Base-by-base conservation (phyloP, 331 rosid species). In the Stylosanthes scabra region DNA sequence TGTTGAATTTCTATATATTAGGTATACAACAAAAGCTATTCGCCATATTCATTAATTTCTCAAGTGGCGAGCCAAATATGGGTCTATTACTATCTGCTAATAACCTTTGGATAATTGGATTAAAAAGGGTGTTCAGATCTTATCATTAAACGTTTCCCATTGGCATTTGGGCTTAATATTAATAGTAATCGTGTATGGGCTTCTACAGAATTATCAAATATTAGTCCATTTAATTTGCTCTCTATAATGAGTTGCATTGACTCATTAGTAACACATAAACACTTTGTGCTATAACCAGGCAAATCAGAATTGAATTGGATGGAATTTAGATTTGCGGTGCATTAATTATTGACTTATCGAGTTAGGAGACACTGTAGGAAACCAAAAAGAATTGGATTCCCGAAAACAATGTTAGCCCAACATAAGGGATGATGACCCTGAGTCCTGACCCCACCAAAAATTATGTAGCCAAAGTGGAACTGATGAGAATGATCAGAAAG, bases 21-120 rank as follows among this genome's bases (percentile, higher is more conserved):
- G 20, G 3, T 27, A 31, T 20, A 20, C 25, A 45, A 67, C 28
- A 29, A 31, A 49, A 67, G 50, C 14, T 67, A 67, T 50, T 13
- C 50, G 29, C 31, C 60, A 46, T 67, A 29, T 10, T 67, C 14
- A 67, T 31, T 49, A 67, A 49, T 67, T 67, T 50, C 34, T 29
- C 60, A 67, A 67, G 9, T 31, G 60, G 72, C 60, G 49, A 67
- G 60, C 60, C 25, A 20, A 20, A 20, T 20, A 20, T 20, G 25
- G 25, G 25, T 20, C 25, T 20, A 20, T 20, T 20, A 20, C 25
- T 20, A 20, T 20, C 25, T 20, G 25, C 1, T 20, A 20, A 20
- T 20, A 20, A 20, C 25, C 25, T 20, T 20, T 20, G 25, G 25
- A 20, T 20, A 20, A 20, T 20, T 20, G 25, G 25, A 20, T 20